Evolutionary conservation across 805 yeast genomes (phyloP).

Genomic region (Priceomyces castillae): DNA sequence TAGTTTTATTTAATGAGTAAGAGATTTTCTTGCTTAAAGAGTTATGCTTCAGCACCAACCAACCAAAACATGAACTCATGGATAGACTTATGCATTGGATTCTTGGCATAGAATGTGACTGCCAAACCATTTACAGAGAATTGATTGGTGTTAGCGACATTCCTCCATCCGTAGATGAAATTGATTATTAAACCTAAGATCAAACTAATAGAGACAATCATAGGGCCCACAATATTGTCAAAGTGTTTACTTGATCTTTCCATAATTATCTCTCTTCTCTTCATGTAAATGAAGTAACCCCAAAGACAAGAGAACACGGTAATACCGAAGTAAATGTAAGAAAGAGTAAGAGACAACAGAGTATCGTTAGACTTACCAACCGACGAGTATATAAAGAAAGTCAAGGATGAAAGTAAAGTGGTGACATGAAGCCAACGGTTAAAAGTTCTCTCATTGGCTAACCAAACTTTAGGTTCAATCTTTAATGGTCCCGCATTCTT

Average conservation of each 20-base stretch:
- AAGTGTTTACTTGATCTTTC: constrained; percentile 83
- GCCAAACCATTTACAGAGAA: constrained; percentile 22
- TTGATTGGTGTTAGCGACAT: constrained; percentile 12
- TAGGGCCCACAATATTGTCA: constrained; percentile 88
- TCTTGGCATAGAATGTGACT: constrained; percentile 26
- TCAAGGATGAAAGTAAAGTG: constrained; percentile 75
- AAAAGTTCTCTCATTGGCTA: constrained; percentile 97
- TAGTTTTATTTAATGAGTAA: neutral
- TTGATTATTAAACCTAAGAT: constrained; percentile 65
- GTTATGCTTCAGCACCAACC: constrained; percentile 13
- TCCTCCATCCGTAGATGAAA: constrained; percentile 60
- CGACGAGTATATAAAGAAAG: constrained; percentile 80
- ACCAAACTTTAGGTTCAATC: constrained; percentile 97
- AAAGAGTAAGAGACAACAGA: constrained; percentile 62
- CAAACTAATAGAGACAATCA: constrained; percentile 70
- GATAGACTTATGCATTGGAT: constrained; percentile 33
- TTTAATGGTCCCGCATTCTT: constrained; percentile 89
- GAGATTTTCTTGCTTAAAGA: neutral
- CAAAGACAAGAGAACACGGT: constrained; percentile 83
- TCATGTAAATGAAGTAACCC: constrained; percentile 79
- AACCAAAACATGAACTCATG: constrained; percentile 33
- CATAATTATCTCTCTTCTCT: constrained; percentile 68
- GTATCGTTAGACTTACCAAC: constrained; percentile 65
- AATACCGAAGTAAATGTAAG: constrained; percentile 75
- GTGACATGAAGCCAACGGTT: constrained; percentile 93